Evolutionary conservation across 345 rosid species (phyloP).

Genomic region (Eucalyptus marginata): DNA sequence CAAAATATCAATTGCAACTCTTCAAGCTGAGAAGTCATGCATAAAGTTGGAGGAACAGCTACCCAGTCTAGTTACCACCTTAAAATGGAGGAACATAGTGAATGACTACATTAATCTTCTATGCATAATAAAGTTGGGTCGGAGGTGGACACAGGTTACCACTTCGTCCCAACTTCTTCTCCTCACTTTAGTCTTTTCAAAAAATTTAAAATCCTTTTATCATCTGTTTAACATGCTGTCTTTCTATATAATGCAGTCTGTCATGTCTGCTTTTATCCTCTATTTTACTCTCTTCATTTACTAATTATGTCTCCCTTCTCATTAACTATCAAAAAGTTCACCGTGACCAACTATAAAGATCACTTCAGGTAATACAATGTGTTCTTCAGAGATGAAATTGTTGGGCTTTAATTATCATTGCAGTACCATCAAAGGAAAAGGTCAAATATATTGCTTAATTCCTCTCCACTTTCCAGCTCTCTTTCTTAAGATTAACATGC

Average conservation of each 20-base stretch:
- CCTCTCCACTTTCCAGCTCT: not conserved
- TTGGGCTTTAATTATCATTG: not conserved
- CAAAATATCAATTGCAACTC: not conserved
- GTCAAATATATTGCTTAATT: not conserved
- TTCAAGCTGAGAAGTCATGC: not conserved
- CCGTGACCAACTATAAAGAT: not conserved
- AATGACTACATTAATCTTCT: not conserved
- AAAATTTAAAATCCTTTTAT: not conserved
- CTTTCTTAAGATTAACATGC: not conserved
- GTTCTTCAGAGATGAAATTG: not conserved
- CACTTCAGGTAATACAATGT: not conserved
- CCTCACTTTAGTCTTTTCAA: not conserved
- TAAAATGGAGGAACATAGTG: not conserved
- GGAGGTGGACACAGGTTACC: not conserved
- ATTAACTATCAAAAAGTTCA: not conserved
- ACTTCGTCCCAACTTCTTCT: not conserved
- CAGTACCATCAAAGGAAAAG: not conserved
- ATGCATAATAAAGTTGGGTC: not conserved
- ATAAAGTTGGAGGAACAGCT: too few relatives aligned
- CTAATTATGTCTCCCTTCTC: not conserved
- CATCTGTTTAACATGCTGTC: not conserved
- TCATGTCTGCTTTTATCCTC: not conserved
- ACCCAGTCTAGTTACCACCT: not conserved
- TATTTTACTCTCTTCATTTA: not conserved
- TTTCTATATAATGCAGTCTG: not conserved